These are phyloP conservation scores for Mitosporidium daphniae DNA, from an alignment of 371 early-diverging fungal species.

Conservation along the genomic window DNA sequence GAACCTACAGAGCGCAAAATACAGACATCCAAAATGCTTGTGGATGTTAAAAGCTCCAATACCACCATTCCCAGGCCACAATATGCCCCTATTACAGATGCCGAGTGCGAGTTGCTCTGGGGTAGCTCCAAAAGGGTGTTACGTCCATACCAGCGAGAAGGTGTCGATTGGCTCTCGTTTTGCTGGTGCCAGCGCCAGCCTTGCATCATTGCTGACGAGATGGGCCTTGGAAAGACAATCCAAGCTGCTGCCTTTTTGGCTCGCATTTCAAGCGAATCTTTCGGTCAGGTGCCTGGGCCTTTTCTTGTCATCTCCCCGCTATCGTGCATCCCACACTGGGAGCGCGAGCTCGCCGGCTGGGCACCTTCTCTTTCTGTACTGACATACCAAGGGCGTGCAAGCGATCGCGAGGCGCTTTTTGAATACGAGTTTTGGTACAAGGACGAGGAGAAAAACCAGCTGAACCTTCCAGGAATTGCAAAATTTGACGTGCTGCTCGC, in stretches of 20 bases:
- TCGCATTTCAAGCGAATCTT: constrained; percentile 17
- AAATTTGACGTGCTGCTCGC: constrained; percentile 49
- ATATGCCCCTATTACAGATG: constrained; percentile 15
- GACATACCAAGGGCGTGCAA: constrained; percentile 21
- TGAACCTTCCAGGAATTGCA: constrained; percentile 9
- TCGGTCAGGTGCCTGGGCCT: constrained; percentile 20
- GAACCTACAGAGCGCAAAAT: too few relatives aligned
- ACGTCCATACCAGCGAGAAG: constrained; percentile 26
- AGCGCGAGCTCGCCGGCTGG: constrained; percentile 28
- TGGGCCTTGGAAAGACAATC: constrained; percentile 39
- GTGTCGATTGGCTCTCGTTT: constrained; percentile 25
- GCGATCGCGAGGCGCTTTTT: constrained; percentile 15
- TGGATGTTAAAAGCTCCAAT: not conserved
- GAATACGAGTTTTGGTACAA: constrained; percentile 29
- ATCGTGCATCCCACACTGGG: constrained; percentile 28
- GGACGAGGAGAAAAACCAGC: constrained; percentile 5
- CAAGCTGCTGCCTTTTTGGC: constrained; percentile 28
- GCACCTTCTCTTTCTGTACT: constrained; percentile 28
- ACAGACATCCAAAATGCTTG: not conserved
- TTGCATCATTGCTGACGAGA: constrained; percentile 48
- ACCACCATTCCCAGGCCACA: constrained; percentile 11
- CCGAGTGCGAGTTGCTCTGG: constrained; percentile 10
- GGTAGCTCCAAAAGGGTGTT: constrained; percentile 9
- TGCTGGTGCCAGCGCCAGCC: constrained; percentile 21
- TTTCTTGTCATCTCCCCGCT: constrained; percentile 35